Conservation (phyloP, 2,329 filamentous ascomycete species). For the Aureobasidium musti region DNA sequence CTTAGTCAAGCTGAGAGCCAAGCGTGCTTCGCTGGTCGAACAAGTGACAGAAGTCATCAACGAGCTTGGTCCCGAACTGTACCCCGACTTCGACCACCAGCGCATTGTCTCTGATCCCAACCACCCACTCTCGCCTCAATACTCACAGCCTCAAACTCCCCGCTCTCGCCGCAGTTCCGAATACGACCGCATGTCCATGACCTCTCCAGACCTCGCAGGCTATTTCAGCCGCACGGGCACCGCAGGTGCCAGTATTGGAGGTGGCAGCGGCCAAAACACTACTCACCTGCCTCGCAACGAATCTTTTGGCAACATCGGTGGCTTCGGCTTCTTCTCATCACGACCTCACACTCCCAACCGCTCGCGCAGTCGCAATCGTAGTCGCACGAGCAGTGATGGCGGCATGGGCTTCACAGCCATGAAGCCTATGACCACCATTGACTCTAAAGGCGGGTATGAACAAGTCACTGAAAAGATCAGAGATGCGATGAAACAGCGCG, state of each 20-base stretch:
- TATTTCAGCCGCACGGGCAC: constrained; percentile 30
- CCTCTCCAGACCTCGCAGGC: constrained; percentile 29
- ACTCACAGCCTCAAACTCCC: constrained; percentile 37
- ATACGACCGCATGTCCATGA: constrained; percentile 32
- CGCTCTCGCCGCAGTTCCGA: constrained; percentile 31
- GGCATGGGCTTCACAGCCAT: constrained; percentile 60
- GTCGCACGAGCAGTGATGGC: constrained; percentile 53
- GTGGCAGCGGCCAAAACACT: constrained; percentile 46
- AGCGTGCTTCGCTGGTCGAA: constrained; percentile 71
- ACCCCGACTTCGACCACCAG: constrained; percentile 86
- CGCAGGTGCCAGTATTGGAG: constrained; percentile 38
- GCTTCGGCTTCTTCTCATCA: constrained; percentile 86
- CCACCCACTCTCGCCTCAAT: constrained; percentile 37
- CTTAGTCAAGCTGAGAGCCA: constrained; percentile 72
- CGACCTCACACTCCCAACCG: constrained; percentile 78
- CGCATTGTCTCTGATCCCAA: constrained; percentile 64
- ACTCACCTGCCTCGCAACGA: constrained; percentile 79
- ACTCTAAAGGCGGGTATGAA: constrained; percentile 71
- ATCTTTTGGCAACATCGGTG: constrained; percentile 86
- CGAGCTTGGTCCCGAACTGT: constrained; percentile 91
- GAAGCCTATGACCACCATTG: constrained; percentile 66
- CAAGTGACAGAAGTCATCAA: constrained; percentile 94
- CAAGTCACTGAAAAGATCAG: constrained; percentile 83
- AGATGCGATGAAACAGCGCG: constrained; percentile 79
- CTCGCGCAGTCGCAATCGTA: constrained; percentile 69